Evolutionary conservation across 805 yeast species (phyloP).

Genomic region (Wickerhamiella vanderwaltii): DNA sequence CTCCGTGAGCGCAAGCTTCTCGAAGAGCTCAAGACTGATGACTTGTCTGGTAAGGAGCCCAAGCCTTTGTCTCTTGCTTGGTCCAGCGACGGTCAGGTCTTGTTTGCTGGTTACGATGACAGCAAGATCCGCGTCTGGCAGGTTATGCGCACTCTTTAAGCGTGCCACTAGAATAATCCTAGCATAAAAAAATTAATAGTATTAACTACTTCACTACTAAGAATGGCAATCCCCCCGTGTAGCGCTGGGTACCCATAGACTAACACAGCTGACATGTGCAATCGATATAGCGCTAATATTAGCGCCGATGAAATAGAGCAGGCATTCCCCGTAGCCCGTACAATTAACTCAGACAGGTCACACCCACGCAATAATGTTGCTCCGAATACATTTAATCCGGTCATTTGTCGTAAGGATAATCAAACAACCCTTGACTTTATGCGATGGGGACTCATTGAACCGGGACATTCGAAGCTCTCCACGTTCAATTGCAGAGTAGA

Average conservation of each 20-base stretch:
- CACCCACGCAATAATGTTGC: not conserved
- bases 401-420: not conserved
- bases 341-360: not conserved
- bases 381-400: not conserved
- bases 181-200: too few species aligned
- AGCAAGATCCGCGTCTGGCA: constrained; percentile 99
- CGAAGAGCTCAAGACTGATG: constrained; percentile 98
- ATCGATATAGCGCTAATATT: not conserved
- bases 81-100: constrained; percentile 99
- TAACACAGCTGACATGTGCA: not conserved
- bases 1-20: constrained; percentile 86
- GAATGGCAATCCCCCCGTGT: too few species aligned
- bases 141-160: constrained; percentile 50
- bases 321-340: not conserved
- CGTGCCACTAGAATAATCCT: not conserved
- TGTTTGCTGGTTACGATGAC: constrained; percentile 99
- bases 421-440: constrained; percentile 34
- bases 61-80: constrained; percentile 96
- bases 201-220: too few species aligned
- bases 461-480: constrained; percentile 17
- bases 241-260: too few species aligned
- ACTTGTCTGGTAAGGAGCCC: constrained; percentile 91
- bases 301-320: not conserved
- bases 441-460: constrained; percentile 75
- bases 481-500: constrained; percentile 66